Evolutionary conservation across 2,329 filamentous ascomycete species (phyloP), one percentile per base, ranked within the genome.

Genomic region (Stemphylium beticola): DNA sequence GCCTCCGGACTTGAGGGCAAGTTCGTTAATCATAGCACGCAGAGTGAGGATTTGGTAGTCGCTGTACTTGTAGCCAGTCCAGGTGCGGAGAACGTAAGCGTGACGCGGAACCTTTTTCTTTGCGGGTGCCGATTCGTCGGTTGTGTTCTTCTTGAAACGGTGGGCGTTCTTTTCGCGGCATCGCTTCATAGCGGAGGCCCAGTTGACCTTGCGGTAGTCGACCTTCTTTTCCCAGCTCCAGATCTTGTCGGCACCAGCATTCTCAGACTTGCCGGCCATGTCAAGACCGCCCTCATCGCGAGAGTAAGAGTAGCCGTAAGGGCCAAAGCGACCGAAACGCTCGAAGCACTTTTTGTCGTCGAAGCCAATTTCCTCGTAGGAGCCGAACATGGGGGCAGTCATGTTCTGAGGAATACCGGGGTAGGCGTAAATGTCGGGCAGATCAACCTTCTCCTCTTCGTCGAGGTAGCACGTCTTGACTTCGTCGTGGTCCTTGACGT

Each of bases 61-160:
- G 14, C 83, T 85, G 83, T 91, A 97, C 39, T 85, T 75, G 68
- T 90, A 95, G 58, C 90, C 90, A 55, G 92, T 89, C 89, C 90
- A 96, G 55, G 89, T 88, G 38, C 93, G 86, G 33, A 97, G 82
- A 4, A 97, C 87, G 37, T 96, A 84, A 1, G 92, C 93, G n/a
- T 91, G 92, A 31, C 91, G 84, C 8, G 82, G 73, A 6, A 80
- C 68, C 55, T 70, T 74, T 68, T 78, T 75, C 72, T 77, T 78
- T 57, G 74, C 43, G 3, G 62, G 62, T 4, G 58, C 63, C 14
- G 64, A 64, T 22, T 72, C 64, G 7, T 67, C 65, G 4, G 70
- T 71, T 34, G 64, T 63, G 57, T 73, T 72, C 58, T 74, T 72
- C 43, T 71, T 63, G 62, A 82, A 82, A 18, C 80, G 78, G 38